Percentiles rank a stretch among this genome's conserved stretches.
Evolutionary conservation across 768 basidiomycete genomes (phyloP).

Genomic region (Gloeopeniophorella convolvens): DNA sequence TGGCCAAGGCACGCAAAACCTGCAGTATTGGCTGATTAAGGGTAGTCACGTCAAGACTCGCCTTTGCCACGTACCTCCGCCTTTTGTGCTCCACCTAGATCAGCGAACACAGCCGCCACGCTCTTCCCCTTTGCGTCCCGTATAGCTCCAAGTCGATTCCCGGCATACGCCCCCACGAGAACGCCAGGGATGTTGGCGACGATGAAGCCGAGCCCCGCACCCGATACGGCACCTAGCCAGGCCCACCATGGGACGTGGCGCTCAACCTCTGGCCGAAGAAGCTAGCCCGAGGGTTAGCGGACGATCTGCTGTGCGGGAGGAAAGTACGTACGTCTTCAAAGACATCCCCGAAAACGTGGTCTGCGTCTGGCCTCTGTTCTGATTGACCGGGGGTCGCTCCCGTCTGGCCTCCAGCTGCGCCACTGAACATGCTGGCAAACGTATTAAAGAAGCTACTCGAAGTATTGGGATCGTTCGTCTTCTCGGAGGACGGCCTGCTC

Average conservation of each 20-base stretch:
- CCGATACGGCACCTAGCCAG: conserved; percentile 63
- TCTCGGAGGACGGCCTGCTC: conserved; percentile 44
- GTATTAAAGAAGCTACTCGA: conserved; percentile 71
- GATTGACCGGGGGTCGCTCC: conserved; percentile 27
- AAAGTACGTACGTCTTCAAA: conserved; percentile 71
- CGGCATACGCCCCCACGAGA: conserved; percentile 79
- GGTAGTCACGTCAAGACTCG: background rate
- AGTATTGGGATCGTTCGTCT: conserved; percentile 55
- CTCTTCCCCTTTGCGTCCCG: conserved; percentile 93
- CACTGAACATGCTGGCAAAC: conserved; percentile 64
- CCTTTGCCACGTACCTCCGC: conserved; percentile 58
- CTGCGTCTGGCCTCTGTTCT: conserved; percentile 58
- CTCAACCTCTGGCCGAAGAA: conserved; percentile 78
- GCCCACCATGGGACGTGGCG: conserved; percentile 67
- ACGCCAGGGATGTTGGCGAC: conserved; percentile 81
- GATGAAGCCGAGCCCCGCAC: conserved; percentile 45
- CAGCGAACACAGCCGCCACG: conserved; percentile 80
- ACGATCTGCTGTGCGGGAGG: background rate
- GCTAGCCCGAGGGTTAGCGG: conserved; percentile 33
- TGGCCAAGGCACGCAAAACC: conserved; percentile 75
- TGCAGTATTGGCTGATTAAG: conserved; percentile 26
- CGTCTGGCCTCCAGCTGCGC: conserved; percentile 23
- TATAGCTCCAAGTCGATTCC: conserved; percentile 86
- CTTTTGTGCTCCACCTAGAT: conserved; percentile 71
- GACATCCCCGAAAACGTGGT: conserved; percentile 80